These are phyloP conservation scores for Podaxis sp. DNA, from an alignment of 768 basidiomycete species.

Conservation along the genomic window DNA sequence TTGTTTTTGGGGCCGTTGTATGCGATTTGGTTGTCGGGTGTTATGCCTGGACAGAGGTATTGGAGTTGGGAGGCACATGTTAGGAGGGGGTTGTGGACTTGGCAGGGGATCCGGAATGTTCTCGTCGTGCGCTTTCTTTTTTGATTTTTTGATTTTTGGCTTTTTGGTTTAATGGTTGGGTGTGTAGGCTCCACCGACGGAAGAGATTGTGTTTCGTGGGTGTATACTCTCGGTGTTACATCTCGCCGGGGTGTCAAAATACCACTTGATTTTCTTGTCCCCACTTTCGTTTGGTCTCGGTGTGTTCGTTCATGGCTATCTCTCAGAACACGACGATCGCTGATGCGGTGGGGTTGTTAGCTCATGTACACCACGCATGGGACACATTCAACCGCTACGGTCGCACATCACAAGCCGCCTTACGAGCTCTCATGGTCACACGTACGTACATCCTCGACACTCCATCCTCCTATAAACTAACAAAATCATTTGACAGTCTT, in stretches of 20 bases:
- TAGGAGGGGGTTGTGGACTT: slow-evolving; percentile 36
- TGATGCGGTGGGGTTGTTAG: slow-evolving; percentile 31
- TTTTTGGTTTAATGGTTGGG: slow-evolving; percentile 16
- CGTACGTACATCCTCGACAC: slow-evolving; percentile 34
- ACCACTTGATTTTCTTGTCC: slow-evolving; percentile 68
- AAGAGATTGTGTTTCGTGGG: slow-evolving; percentile 88
- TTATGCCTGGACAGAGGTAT: slow-evolving; percentile 51
- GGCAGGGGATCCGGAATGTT: slow-evolving; percentile 72
- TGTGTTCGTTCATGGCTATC: slow-evolving; percentile 34
- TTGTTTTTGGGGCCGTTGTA: slow-evolving; percentile 80
- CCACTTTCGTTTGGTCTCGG: slow-evolving; percentile 89
- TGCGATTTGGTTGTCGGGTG: slow-evolving; percentile 37
- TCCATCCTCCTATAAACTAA: too few species aligned
- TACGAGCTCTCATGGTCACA: slow-evolving; percentile 51
- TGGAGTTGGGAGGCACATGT: slow-evolving; percentile 43
- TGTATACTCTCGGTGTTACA: slow-evolving; percentile 75
- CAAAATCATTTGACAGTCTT: slow-evolving; percentile 50
- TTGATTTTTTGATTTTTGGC: neutral
- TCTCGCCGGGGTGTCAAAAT: slow-evolving; percentile 52
- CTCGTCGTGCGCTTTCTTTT: slow-evolving; percentile 28
- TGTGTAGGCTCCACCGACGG: slow-evolving; percentile 79
- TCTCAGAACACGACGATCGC: neutral
- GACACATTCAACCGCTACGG: slow-evolving; percentile 80
- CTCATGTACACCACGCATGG: slow-evolving; percentile 91
- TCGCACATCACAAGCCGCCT: slow-evolving; percentile 55